A percentile compares a stretch with the other conserved stretches of the same genome.
Conservation (phyloP, 2,329 filamentous ascomycete genomes). For the Phialophora chinensis region DNA sequence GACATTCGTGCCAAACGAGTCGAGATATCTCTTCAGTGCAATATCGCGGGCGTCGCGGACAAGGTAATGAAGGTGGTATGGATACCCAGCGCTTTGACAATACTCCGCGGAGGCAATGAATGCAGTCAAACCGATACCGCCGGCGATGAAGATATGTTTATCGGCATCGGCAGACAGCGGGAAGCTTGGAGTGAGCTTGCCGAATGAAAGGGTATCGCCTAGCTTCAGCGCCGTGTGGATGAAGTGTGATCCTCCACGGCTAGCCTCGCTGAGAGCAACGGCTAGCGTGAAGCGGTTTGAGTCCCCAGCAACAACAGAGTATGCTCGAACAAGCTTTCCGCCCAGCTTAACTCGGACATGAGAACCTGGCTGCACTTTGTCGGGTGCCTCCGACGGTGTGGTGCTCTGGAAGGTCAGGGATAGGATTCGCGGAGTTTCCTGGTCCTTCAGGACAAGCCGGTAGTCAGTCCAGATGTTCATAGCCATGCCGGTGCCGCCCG, state of each 20-base stretch:
- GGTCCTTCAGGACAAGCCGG: slow-evolving; percentile 57
- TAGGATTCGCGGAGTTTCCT: slow-evolving; percentile 58
- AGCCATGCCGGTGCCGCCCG: slow-evolving; percentile 5
- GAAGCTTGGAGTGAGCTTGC: slow-evolving; percentile 59
- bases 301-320: slow-evolving; percentile 63
- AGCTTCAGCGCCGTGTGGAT: slow-evolving; percentile 58
- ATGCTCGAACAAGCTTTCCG: slow-evolving; percentile 62
- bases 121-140: slow-evolving; percentile 70
- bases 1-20: slow-evolving; percentile 9
- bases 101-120: slow-evolving; percentile 60
- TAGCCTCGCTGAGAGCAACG: slow-evolving; percentile 60
- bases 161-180: slow-evolving; percentile 56
- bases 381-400: slow-evolving; percentile 44
- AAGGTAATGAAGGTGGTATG: slow-evolving; percentile 21
- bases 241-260: slow-evolving; percentile 66
- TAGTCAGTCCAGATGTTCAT: slow-evolving; percentile 49
- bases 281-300: slow-evolving; percentile 62
- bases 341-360: slow-evolving; percentile 65
- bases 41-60: slow-evolving; percentile 18
- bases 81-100: slow-evolving; percentile 7
- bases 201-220: slow-evolving; percentile 59
- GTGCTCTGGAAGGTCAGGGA: slow-evolving; percentile 61
- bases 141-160: slow-evolving; percentile 67
- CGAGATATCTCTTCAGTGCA: slow-evolving; percentile 17
- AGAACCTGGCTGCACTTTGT: slow-evolving; percentile 53